Conservation (phyloP, 2,329 filamentous ascomycete species). For the Epichloe elymi region DNA sequence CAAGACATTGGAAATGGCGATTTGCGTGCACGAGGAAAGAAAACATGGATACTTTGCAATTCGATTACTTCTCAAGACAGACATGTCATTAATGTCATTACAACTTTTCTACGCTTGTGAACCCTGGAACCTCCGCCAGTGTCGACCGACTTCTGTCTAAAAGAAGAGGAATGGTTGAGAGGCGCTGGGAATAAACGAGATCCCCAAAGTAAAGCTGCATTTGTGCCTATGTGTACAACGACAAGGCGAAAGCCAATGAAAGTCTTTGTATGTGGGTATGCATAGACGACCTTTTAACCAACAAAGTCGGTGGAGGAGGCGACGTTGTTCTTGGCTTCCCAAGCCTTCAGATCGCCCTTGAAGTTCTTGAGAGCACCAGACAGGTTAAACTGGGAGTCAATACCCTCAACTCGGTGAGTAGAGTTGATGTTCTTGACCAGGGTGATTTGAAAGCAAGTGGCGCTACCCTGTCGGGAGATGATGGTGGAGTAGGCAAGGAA, state of each 20-base stretch:
- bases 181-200: not conserved
- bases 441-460: slow-evolving; percentile 80
- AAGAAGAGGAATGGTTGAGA: no score
- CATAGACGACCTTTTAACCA: slow-evolving; percentile 4
- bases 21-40: no score
- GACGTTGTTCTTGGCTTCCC: slow-evolving; percentile 25
- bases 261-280: no score
- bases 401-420: slow-evolving; percentile 69
- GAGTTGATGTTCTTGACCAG: slow-evolving; percentile 90
- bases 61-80: no score
- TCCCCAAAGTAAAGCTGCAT: not conserved
- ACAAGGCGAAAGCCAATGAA: no score
- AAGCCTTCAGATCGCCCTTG: slow-evolving; percentile 21
- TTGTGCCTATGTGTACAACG: no score
- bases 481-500: slow-evolving; percentile 84
- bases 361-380: slow-evolving; percentile 40
- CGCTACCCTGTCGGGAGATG: slow-evolving; percentile 69
- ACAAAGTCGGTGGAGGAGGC: slow-evolving; percentile 18
- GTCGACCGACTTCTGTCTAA: no score
- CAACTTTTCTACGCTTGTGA: not conserved
- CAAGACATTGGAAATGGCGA: no score
- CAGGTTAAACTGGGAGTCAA: slow-evolving; percentile 57
- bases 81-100: no score
- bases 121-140: not conserved
- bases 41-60: no score